Base-by-base conservation (phyloP, 345 rosid genomes). In the Euclidium syriacum region DNA sequence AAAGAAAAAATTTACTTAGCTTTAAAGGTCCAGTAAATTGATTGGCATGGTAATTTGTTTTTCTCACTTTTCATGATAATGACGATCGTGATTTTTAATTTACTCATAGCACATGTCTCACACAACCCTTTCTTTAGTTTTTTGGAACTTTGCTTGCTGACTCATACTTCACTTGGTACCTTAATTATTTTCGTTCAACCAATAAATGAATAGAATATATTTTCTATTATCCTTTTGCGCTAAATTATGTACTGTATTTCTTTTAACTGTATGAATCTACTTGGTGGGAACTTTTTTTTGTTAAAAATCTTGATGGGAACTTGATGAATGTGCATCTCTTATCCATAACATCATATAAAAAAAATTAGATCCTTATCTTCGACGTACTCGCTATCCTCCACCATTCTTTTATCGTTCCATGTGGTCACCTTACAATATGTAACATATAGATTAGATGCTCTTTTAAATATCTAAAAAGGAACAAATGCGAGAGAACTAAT, bases 131-230 rank as follows among this genome's bases (percentile, higher is more conserved):
- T n/a, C n/a, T n/a, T n/a, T n/a, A n/a, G n/a, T 20, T 38, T 52
- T 58, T 52, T 27, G 23, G 11, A 23, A 49, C 52, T 49, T 57
- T 71, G 75, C 58, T 64, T 64, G 70, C 75, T 71, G 75, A 71
- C 60, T 71, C 75, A 64, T 49, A 25, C 50, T 49, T 64, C 75
- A 71, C 70, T 63, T 19, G 51, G 58, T 48, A 39, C 64, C 40
- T 54, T 71, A 14, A 47, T 39, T 62, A 55, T 29, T 29, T 23
- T 55, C n/a, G 51, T 63, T 70, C 64, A 70, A 70, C 44, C 26
- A n/a, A 59, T 14, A 30, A 32, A 68, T 58, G 46, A 51, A 33
- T 23, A 38, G 1, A 48, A 6, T 20, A 7, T 29, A 4, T 5
- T n/a, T 4, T 22, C 32, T 34, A 12, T 6, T 58, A 6, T 18